Percentiles rank a stretch among this genome's conserved stretches.
These are phyloP conservation scores for Trichoderma pleuroti DNA, from an alignment of 2,329 filamentous ascomycete species.

Conservation along the genomic window DNA sequence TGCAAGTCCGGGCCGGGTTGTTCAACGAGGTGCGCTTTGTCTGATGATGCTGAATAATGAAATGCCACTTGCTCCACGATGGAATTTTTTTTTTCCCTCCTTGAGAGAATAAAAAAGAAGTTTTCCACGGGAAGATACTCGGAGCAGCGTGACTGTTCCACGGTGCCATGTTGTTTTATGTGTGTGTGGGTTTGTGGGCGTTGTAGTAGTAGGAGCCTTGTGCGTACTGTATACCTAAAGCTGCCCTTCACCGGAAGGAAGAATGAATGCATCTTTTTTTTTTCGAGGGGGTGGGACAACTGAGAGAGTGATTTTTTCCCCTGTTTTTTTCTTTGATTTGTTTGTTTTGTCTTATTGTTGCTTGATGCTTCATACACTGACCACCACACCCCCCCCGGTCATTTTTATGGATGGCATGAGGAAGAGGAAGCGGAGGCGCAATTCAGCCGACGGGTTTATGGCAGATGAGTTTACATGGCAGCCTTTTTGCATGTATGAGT, in stretches of 20 bases:
- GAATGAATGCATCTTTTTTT: not conserved
- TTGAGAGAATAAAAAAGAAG: not conserved
- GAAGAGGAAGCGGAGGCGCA: not conserved
- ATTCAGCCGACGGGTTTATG: slow-evolving; percentile 5
- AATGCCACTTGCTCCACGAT: not conserved
- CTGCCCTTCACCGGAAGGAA: not conserved
- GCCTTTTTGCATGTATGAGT: not conserved
- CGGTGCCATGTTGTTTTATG: not conserved
- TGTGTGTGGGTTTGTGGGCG: not conserved
- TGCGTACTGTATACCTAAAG: not conserved
- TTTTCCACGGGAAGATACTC: not conserved
- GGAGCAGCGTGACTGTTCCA: not conserved
- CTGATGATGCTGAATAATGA: slow-evolving; percentile 20
- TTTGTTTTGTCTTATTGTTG: not conserved
- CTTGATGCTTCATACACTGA: not conserved
- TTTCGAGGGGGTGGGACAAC: not conserved
- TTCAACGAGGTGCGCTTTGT: slow-evolving; percentile 72
- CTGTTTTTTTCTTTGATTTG: not conserved
- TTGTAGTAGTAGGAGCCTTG: not conserved
- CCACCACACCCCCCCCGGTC: not conserved
- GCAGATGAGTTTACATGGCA: slow-evolving; percentile 2
- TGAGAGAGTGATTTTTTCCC: not conserved
- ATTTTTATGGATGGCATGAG: not conserved
- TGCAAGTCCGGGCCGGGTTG: slow-evolving; percentile 70
- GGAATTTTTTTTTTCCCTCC: not conserved